These are phyloP conservation scores for Pseudogymnoascus pannorum DNA, from an alignment of 2,329 filamentous ascomycete species.

Conservation along the genomic window DNA sequence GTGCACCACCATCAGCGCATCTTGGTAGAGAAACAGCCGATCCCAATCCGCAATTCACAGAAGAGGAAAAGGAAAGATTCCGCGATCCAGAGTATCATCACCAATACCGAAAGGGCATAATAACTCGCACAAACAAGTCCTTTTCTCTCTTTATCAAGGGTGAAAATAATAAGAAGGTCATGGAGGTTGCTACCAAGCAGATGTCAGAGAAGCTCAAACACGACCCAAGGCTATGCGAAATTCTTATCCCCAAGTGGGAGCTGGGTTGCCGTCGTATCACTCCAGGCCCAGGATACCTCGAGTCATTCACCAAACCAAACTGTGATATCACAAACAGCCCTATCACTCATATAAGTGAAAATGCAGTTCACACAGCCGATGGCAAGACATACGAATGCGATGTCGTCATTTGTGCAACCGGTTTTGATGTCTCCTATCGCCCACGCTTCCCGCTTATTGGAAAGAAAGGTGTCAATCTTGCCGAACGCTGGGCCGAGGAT, in stretches of 20 bases:
- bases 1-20: slow-evolving; percentile 44
- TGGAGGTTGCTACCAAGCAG: slow-evolving; percentile 85
- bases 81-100: slow-evolving; percentile 17
- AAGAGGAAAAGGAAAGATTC: slow-evolving; percentile 26
- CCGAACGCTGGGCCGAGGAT: slow-evolving; percentile 17
- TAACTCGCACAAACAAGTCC: slow-evolving; percentile 1
- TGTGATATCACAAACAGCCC: slow-evolving; percentile 13
- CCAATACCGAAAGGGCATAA: slow-evolving; percentile 11
- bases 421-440: slow-evolving; percentile 27
- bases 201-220: slow-evolving; percentile 77
- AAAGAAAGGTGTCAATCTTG: slow-evolving; percentile 14
- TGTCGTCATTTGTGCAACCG: slow-evolving; percentile 30
- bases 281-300: slow-evolving; percentile 70
- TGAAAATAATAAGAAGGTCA: slow-evolving; percentile 52
- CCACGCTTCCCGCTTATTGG: slow-evolving; percentile 24
- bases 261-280: slow-evolving; percentile 52
- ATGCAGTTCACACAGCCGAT: neutral
- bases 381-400: slow-evolving; percentile 21
- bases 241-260: slow-evolving; percentile 7
- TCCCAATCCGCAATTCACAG: slow-evolving; percentile 24
- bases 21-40: slow-evolving; percentile 36
- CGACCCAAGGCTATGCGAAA: slow-evolving; percentile 41
- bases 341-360: slow-evolving; percentile 14
- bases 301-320: slow-evolving; percentile 12
- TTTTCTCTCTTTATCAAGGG: neutral